Evolutionary conservation across 1,284 basidiomycete species (phyloP), one percentile per base, ranked within the genome.

Genomic region (Trichosporon faecale): DNA sequence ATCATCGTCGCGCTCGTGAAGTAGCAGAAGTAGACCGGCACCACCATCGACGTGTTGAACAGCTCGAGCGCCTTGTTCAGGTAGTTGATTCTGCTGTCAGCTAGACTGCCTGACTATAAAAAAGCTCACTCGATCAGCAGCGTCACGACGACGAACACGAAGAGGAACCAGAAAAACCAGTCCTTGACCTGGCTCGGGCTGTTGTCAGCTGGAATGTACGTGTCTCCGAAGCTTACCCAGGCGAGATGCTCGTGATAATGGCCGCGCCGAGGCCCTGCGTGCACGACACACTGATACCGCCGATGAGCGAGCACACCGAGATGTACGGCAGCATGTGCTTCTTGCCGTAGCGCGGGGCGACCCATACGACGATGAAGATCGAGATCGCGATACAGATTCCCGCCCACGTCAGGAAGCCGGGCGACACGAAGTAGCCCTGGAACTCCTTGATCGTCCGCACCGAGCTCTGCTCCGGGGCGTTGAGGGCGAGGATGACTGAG

Each of bases 301-400:
- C 96, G 78, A 98, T 98, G 86, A 98, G 90, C 74, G 91, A 94
- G 84, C 96, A 99, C 46, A 98, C 92, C 60, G 88, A 85, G 76
- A 97, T 95, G 83, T 98, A 98, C 88, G 95, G 95, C 73, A 99
- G 84, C 95, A 98, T 98, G 79, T 89, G 91, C 84, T 90, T 91
- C 84, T 91, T 95, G 68, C 96, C 96, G 82, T 92, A 94, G 77
- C 90, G 89, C 46, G 71, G 81, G 0, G 77, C 83, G 27, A 74
- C 79, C 40, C 72, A 83, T 70, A 84, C 81, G 18, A 81, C 74
- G 63, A 81, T 40, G 16, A 81, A 72, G 27, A 76, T 70, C 11
- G 76, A 75, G 25, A 72, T 72, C 60, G 72, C 73, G 68, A 82
- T 78, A 55, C 73, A 76, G n/a, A 82, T 61, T 2, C 74, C 70